Base-by-base conservation (phyloP, 2,329 filamentous ascomycete genomes). In the Aspergillus melleus region DNA sequence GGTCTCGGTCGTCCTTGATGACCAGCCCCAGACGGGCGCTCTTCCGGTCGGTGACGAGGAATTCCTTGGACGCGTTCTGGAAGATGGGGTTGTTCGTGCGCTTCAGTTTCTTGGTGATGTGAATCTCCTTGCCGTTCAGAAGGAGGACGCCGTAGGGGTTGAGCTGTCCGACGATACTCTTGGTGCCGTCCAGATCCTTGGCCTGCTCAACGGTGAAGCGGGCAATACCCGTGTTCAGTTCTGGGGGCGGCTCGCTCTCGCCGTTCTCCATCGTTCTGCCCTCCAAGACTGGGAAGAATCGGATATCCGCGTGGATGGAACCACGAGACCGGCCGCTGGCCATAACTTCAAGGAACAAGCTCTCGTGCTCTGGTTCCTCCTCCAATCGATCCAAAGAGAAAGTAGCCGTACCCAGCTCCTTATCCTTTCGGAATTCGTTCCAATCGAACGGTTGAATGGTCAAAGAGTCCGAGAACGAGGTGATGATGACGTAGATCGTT, bases 51-150 rank as follows among this genome's bases (percentile, higher is more conserved):
- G 93, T 97, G 72, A 99, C 94, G 62, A 99, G 86, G 67, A 99
- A 87, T 72, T 99, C 95, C 78, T 96, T 96, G 67, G 88, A 90
- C 6, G 91, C 91, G 72, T 98, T 90, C 56, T 94, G 89, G 89
- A 93, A 99, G 69, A 99, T 93, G 8, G 95, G 95, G 69, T 96
- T 95, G 79, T 99, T 99, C 61, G 92, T 98, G 62, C 94, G 89
- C 84, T 98, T 99, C 69, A 97, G 84, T 76, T 93, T 96, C 78
- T 92, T 91, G 55, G 93, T 96, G 58, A 87, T 84, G 69, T 96
- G 92, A 4, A 98, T 85, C 73, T 96, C 90, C 77, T 95, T 96
- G 64, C 92, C 90, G 70, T 99, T 99, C 67, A 99, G 86, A 49
- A 97, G 84, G 54, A 99, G 83, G 32, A 88, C 83, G 10, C 91